Conservation (phyloP, 1,284 basidiomycete species). For the Meripilus lineatus region DNA sequence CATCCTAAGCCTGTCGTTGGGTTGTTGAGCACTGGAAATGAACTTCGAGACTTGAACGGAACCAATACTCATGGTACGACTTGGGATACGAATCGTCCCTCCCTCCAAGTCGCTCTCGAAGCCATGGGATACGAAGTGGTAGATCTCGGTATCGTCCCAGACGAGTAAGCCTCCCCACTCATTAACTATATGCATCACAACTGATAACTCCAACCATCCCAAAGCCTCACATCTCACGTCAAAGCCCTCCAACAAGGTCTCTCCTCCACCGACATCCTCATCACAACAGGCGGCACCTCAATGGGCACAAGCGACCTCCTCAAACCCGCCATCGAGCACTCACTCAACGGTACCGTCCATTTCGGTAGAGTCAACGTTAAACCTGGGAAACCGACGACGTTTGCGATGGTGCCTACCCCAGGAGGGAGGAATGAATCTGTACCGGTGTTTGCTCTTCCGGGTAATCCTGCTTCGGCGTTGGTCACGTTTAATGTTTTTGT, state of each 20-base stretch:
- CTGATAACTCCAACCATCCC: neutral
- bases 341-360: constrained; percentile 70
- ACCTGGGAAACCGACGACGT: constrained; percentile 82
- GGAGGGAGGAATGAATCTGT: constrained; percentile 32
- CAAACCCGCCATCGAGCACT: constrained; percentile 82
- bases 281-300: constrained; percentile 86
- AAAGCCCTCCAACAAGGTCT: constrained; percentile 54
- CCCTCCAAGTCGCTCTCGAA: constrained; percentile 64
- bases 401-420: constrained; percentile 63
- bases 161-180: constrained; percentile 45
- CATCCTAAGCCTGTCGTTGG: constrained; percentile 72
- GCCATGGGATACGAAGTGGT: constrained; percentile 74
- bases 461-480: constrained; percentile 86
- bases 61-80: constrained; percentile 46
- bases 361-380: constrained; percentile 75
- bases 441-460: constrained; percentile 80
- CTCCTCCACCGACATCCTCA: constrained; percentile 62
- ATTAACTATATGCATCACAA: neutral
- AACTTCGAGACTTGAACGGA: constrained; percentile 63
- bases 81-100: constrained; percentile 83
- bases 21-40: constrained; percentile 82
- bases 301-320: constrained; percentile 87
- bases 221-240: constrained; percentile 60
- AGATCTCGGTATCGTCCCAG: constrained; percentile 77
- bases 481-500: constrained; percentile 87